Evolutionary conservation across 164 flowering plant species (phyloP), one percentile per base, ranked within the genome.

Genomic region (Dillenia suffruticosa): DNA sequence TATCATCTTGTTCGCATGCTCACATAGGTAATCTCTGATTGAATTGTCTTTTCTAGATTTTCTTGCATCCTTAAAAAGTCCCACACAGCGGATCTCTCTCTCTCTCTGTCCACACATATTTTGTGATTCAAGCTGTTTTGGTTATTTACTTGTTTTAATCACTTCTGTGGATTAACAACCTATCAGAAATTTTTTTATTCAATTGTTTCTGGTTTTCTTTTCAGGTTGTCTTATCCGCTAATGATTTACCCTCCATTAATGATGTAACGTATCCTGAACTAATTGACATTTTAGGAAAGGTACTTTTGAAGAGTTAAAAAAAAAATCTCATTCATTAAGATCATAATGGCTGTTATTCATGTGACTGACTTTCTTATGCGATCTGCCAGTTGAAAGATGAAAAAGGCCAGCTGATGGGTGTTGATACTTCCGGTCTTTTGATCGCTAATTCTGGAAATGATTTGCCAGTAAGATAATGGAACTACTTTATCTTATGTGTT

Each of bases 391-490:
- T 95, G 82, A 90, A 88, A 80, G 97, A 88, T 79, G 86, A 82
- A 57, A 58, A 84, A 45, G 96, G 97, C 56, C 71, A 76, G 71
- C 90, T 95, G 60, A 26, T 77, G 66, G 99, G 97, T 49, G 92
- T 90, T 54, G 94, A 89, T 71, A 70, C 87, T 59, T 83, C 88
- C 44, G 89, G 88, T 62, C 96, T 95, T 68, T 70, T 95, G 26
- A 77, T 95, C 68, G 96, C 87, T 26, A 92, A 92, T 75, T 95
- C 99, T 68, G 97, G 97, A 26, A 95, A 92, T 71, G 99, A 95
- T 77, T 80, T 95, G 65, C 97, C 99, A 72, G 99, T 93, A 82
- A 86, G 92, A 71, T 56, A 61, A 46, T 63, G 32, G 11, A 44
- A 17, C 26, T 63, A 57, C 52, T 44, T 9, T 57, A 51, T n/a